phyloP scores from a whole-genome alignment of 1,284 basidiomycete species.

The Rhodotorula sp. region DNA sequence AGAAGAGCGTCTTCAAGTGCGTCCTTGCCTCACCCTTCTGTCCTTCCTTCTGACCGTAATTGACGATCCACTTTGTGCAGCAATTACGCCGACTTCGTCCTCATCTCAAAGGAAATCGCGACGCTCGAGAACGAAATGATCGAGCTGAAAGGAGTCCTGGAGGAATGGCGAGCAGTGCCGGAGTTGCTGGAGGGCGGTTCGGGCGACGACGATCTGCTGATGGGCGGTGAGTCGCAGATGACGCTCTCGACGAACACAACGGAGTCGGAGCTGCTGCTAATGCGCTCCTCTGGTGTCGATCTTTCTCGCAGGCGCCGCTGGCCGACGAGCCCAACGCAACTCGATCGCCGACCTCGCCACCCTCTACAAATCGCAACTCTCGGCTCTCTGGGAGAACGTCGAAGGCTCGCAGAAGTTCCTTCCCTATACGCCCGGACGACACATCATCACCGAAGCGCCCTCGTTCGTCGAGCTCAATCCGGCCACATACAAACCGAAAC shows the following conservation, averaged over 20 bases:
- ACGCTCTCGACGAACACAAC: too few species aligned
- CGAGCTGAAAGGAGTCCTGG: slow-evolving; percentile 87
- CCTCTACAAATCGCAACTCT: slow-evolving; percentile 91
- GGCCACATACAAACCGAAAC: slow-evolving; percentile 90
- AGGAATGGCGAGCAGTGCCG: slow-evolving; percentile 93
- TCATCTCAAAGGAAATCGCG: slow-evolving; percentile 94
- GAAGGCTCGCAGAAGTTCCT: slow-evolving; percentile 97
- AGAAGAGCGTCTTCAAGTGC: slow-evolving; percentile 40
- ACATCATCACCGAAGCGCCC: slow-evolving; percentile 83
- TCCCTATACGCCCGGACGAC: slow-evolving; percentile 81
- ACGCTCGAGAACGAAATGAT: slow-evolving; percentile 97
- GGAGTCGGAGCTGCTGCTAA: too few species aligned
- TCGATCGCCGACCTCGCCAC: slow-evolving; percentile 89
- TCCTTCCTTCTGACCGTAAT: background rate
- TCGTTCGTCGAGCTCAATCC: slow-evolving; percentile 82
- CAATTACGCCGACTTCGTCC: slow-evolving; percentile 87
- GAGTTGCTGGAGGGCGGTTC: slow-evolving; percentile 76
- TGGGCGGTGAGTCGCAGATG: slow-evolving; percentile 11
- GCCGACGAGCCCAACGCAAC: slow-evolving; percentile 61
- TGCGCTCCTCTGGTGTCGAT: background rate
- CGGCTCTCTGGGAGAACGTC: slow-evolving; percentile 81
- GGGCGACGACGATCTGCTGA: slow-evolving; percentile 38
- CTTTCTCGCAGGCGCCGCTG: slow-evolving; percentile 49
- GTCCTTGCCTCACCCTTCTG: background rate
- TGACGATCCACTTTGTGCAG: slow-evolving; percentile 11